These are phyloP conservation scores for Pleurotus platypus DNA, from an alignment of 768 basidiomycete genomes.

Conservation along the genomic window DNA sequence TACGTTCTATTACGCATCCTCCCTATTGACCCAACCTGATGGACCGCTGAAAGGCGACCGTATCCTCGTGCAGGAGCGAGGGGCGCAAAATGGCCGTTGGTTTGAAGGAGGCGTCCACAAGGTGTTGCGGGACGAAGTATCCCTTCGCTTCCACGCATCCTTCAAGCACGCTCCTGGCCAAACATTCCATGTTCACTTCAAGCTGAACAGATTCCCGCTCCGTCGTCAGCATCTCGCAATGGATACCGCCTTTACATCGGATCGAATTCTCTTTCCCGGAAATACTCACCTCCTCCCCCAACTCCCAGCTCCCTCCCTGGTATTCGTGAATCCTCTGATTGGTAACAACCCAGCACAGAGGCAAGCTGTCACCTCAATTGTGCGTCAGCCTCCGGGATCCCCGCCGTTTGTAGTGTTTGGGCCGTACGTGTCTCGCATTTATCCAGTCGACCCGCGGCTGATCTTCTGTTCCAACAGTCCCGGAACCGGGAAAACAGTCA, in stretches of 20 bases:
- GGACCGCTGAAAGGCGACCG: constrained; percentile 38
- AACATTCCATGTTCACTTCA: constrained; percentile 50
- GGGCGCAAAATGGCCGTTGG: constrained; percentile 41
- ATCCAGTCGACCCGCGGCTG: neutral
- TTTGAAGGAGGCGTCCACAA: constrained; percentile 57
- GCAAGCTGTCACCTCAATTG: constrained; percentile 45
- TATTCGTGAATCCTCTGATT: constrained; percentile 39
- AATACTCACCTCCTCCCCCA: constrained; percentile 20
- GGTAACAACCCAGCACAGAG: constrained; percentile 42
- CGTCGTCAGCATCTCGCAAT: constrained; percentile 61
- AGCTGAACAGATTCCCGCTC: constrained; percentile 51
- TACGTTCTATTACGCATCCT: constrained; percentile 17
- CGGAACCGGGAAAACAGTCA: constrained; percentile 68
- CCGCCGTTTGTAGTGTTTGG: constrained; percentile 60
- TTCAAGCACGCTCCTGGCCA: constrained; percentile 34
- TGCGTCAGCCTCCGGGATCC: constrained; percentile 37
- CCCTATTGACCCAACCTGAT: neutral
- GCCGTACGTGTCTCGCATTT: constrained; percentile 40
- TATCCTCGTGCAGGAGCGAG: constrained; percentile 46
- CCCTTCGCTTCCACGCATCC: constrained; percentile 41
- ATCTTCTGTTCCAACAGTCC: constrained; percentile 31
- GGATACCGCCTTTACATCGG: constrained; percentile 36
- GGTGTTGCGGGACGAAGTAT: constrained; percentile 46
- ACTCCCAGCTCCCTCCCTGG: constrained; percentile 16
- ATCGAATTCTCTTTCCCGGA: constrained; percentile 49